These are phyloP conservation scores for Kluyveromyces aestuarii DNA, from an alignment of 805 yeast genomes.

Conservation along the genomic window DNA sequence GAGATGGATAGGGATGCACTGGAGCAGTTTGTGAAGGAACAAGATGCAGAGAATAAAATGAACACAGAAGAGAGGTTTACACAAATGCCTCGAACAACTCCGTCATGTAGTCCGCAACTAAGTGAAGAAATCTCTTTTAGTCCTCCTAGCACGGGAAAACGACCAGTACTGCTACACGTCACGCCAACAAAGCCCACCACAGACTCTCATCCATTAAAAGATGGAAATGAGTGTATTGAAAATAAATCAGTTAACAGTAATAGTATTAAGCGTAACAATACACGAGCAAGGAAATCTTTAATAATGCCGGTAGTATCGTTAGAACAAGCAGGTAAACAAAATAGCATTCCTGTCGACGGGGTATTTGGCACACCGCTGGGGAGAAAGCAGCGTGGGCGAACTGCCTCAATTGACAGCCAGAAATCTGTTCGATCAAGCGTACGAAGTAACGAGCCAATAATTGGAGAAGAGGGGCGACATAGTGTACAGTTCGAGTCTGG, in stretches of 20 bases:
- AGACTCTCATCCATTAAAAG: neutral
- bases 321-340: neutral
- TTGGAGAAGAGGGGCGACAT: neutral
- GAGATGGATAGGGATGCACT: neutral
- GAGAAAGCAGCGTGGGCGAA: neutral
- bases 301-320: slow-evolving; percentile 7
- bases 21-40: neutral
- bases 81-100: neutral
- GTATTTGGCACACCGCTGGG: neutral
- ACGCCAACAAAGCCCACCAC: neutral
- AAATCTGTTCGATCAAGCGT: slow-evolving; percentile 14
- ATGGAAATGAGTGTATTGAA: neutral
- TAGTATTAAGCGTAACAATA: slow-evolving; percentile 1
- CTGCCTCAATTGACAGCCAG: slow-evolving; percentile 6
- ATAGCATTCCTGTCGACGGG: neutral
- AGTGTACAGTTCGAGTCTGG: neutral
- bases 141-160: neutral
- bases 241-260: neutral
- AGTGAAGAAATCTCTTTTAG: neutral
- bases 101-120: neutral
- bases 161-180: neutral
- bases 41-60: neutral
- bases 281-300: slow-evolving; percentile 5
- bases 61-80: neutral
- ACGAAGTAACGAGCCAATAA: slow-evolving; percentile 4